Evolutionary conservation across 2,329 filamentous ascomycete genomes (phyloP), one percentile per base, ranked within the genome.

Genomic region (Fusarium nodosum): DNA sequence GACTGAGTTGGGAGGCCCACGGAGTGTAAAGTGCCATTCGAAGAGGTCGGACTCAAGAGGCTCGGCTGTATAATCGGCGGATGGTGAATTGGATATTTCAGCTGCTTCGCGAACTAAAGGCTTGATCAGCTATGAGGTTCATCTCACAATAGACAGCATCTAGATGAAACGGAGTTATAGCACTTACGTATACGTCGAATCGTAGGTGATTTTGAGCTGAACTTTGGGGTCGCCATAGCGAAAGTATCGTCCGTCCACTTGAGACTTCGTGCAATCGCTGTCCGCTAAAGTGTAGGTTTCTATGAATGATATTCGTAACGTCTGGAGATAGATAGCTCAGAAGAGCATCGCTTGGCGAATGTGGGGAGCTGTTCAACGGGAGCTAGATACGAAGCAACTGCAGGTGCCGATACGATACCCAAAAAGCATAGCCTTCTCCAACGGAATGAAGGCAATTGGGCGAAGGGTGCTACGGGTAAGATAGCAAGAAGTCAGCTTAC

Each of bases 11-110:
- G 95, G 95, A 0, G 95, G 94, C 0, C 96, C 96, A 53, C 91
- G 89, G n/a, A 99, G 86, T 0, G 96, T 99, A 82, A 98, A 99
- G 83, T 99, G 96, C 96, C 96, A 99, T 81, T 98, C 94, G 82
- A 97, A 97, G 56, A 99, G 90, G 80, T 98, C 94, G 33, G 88
- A 85, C 77, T 98, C 95, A 66, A 95, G 88, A 0, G 96, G 96
- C 6, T 90, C 85, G 41, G 95, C 96, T 72, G 91, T 88, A 81
- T 95, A 97, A 82, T 97, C 93, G 56, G 92, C 85, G 4, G 93
- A 96, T 7, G 95, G 93, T 38, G 91, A 87, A 61, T 85, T 86
- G 64, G 93, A 90, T 58, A 99, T 88, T 79, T 98, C 96, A 62
- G 91, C 87, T 60, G 95, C 94, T 88, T 98, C 96, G 81, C 93